Conservation (phyloP, 2,329 filamentous ascomycete species). For the Ceratocystis albifundus region DNA sequence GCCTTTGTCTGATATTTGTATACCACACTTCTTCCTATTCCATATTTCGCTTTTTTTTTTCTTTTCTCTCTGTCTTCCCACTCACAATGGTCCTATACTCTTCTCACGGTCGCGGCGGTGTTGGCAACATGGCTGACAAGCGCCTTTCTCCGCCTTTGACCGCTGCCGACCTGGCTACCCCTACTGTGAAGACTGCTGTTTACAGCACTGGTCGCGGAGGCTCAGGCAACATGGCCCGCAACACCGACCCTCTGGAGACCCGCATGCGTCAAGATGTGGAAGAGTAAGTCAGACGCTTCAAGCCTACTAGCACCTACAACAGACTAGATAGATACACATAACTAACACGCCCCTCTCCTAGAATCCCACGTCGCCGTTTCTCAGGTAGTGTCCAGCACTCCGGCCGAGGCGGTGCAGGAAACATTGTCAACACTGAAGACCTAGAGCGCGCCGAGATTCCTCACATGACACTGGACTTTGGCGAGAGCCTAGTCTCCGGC, state of each 20-base stretch:
- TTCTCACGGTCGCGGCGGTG: conserved; percentile 67
- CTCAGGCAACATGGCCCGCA: conserved; percentile 71
- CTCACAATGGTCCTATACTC: conserved; percentile 29
- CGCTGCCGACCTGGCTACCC: conserved; percentile 62
- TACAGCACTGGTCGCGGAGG: conserved; percentile 87
- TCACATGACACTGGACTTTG: conserved; percentile 26
- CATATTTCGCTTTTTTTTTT: background rate
- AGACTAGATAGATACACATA: background rate
- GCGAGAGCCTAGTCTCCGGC: conserved; percentile 25
- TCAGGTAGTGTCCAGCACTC: conserved; percentile 48
- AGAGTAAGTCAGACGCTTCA: conserved; percentile 39
- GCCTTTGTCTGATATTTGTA: background rate
- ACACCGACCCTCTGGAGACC: conserved; percentile 60
- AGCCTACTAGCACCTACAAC: conserved; percentile 15
- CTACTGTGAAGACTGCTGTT: conserved; percentile 67
- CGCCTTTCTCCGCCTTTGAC: conserved; percentile 39
- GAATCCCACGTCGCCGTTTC: conserved; percentile 45
- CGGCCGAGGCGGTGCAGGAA: conserved; percentile 66
- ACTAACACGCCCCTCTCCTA: conserved; percentile 27
- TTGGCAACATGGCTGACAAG: conserved; percentile 55
- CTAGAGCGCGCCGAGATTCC: conserved; percentile 30
- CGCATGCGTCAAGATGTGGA: conserved; percentile 75
- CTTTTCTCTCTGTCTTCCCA: background rate
- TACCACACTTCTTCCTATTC: background rate
- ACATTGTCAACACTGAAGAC: conserved; percentile 43